Evolutionary conservation across 257 asterid genomes (phyloP), one percentile per base, ranked within the genome.

Genomic region (Linderniella brevidens): DNA sequence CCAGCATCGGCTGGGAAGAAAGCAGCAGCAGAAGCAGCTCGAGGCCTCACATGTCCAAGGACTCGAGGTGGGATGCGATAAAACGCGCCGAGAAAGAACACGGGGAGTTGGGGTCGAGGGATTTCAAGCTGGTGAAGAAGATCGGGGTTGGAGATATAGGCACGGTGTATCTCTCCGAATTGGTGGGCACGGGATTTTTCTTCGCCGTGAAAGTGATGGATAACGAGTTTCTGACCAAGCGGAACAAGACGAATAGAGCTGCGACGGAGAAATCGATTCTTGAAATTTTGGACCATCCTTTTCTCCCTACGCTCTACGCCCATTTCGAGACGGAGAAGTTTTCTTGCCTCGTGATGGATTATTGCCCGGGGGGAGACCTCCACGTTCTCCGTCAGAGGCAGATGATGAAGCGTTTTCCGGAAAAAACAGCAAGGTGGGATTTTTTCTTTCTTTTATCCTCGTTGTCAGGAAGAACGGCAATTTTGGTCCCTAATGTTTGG

Each of bases 311-410:
- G 8, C 90, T 88, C 10, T 84, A 71, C 66, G 80, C 78, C 17
- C 80, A 81, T 66, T 80, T 84, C 50, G 58, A 52, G 13, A 76
- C 88, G 1, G 75, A 66, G 51, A 88, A 76, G 50, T 84, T 64
- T 64, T 74, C 84, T 5, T 88, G 93, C 58, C 54, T 88, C 57
- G 92, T 88, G 49, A 76, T 76, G 83, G 97, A 88, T 47, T 78
- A 78, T 63, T 88, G 94, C 55, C 92, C 93, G 0, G 97, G 97
- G 11, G 97, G 97, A 35, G 97, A 87, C 78, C 77, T 88, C 48
- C 95, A 80, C 18, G 90, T 80, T 48, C 96, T 84, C 54, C 77
- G 98, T 14, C 98, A 84, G 52, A 78, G 64, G 68, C 93, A 84
- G 72, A 65, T 55, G 35, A 62, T 48, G 43, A 71, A 68, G 61